These are phyloP conservation scores for Henckelia pumila DNA, from an alignment of 257 asterid species.

Conservation along the genomic window DNA sequence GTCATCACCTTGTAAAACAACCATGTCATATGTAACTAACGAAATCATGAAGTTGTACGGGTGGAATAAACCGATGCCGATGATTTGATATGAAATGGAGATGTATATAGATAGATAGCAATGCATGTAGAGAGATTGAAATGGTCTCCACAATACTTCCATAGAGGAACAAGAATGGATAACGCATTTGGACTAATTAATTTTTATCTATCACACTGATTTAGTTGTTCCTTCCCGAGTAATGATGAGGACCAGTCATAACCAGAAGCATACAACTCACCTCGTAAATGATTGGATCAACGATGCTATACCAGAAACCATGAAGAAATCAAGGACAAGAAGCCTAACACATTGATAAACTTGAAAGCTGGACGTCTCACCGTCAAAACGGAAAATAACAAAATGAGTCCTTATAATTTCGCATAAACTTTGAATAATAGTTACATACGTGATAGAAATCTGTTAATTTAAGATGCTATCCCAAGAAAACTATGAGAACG, in stretches of 20 bases:
- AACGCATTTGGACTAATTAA: background rate
- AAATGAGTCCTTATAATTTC: conserved; percentile 24
- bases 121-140: too few relatives aligned
- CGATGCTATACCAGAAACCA: background rate
- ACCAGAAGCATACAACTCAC: too few relatives aligned
- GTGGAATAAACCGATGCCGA: too few relatives aligned
- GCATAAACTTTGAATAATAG: conserved; percentile 23
- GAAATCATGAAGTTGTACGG: too few relatives aligned
- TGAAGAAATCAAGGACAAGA: background rate
- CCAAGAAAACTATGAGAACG: conserved; percentile 18
- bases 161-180: too few relatives aligned
- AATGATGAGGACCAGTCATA: too few relatives aligned
- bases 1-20: too few relatives aligned
- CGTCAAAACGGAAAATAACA: conserved; percentile 3
- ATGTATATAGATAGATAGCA: too few relatives aligned
- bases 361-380: conserved; percentile 22
- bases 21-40: too few relatives aligned
- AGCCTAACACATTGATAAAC: conserved; percentile 5
- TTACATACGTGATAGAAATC: conserved; percentile 19
- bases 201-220: background rate
- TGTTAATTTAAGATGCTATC: conserved; percentile 26
- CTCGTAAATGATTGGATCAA: too few relatives aligned
- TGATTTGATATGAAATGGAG: too few relatives aligned
- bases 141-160: too few relatives aligned
- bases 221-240: background rate